A percentile compares a stretch with the other conserved stretches of the same genome.
Conservation (phyloP, 2,329 filamentous ascomycete genomes). For the Lecanicillium sp. region DNA sequence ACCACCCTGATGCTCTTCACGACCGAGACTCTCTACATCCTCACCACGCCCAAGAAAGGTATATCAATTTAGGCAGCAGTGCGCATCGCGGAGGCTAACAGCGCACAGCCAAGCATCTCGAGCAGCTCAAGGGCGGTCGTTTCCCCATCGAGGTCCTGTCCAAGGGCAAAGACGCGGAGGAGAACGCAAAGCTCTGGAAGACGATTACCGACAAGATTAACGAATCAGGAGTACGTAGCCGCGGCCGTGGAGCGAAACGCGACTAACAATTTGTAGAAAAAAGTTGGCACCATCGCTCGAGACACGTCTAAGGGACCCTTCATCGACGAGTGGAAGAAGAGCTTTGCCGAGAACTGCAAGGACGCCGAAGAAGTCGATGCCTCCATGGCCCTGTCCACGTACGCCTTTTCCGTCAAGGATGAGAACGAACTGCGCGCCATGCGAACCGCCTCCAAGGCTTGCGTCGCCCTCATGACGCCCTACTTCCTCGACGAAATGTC, state of each 20-base stretch:
- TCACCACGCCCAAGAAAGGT: slow-evolving; percentile 98
- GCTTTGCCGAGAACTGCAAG: slow-evolving; percentile 70
- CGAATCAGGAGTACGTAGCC: slow-evolving; percentile 64
- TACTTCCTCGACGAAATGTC: slow-evolving; percentile 99
- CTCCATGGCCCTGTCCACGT: slow-evolving; percentile 69
- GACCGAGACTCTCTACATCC: slow-evolving; percentile 77
- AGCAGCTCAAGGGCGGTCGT: slow-evolving; percentile 85
- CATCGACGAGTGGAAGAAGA: slow-evolving; percentile 91
- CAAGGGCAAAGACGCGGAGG: slow-evolving; percentile 82
- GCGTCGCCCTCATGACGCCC: slow-evolving; percentile 87
- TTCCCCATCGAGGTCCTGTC: slow-evolving; percentile 89
- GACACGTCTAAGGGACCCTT: slow-evolving; percentile 83
- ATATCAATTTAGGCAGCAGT: slow-evolving; percentile 13
- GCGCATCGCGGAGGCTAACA: slow-evolving; percentile 26
- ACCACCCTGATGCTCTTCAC: slow-evolving; percentile 93
- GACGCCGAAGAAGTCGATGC: slow-evolving; percentile 88
- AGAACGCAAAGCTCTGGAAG: slow-evolving; percentile 85
- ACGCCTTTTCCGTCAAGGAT: slow-evolving; percentile 88
- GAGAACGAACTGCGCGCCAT: slow-evolving; percentile 90
- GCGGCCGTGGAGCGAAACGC: slow-evolving; percentile 12
- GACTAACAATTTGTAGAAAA: slow-evolving; percentile 53
- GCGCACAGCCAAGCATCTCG: slow-evolving; percentile 75
- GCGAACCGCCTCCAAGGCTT: slow-evolving; percentile 88
- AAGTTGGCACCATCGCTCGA: slow-evolving; percentile 81
- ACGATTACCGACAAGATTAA: slow-evolving; percentile 84